These are phyloP conservation scores for Zostera marina DNA, from an alignment of 116 monocot genomes.

Conservation along the genomic window DNA sequence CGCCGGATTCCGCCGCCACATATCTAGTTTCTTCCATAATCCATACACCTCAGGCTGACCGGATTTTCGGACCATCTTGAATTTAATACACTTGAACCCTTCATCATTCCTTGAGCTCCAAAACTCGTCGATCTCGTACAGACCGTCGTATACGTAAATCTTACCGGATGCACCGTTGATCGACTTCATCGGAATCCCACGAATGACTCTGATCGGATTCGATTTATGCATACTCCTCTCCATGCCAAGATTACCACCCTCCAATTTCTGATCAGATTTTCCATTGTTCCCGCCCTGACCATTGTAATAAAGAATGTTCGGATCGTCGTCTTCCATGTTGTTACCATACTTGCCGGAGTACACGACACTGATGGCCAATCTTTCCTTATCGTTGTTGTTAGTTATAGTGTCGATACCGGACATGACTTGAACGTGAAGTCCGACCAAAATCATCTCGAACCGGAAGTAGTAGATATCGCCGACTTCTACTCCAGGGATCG, in stretches of 20 bases:
- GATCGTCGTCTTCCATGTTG: constrained; percentile 37
- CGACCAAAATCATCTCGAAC: constrained; percentile 72
- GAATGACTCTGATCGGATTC: constrained; percentile 61
- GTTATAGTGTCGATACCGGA: constrained; percentile 70
- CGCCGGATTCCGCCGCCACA: constrained; percentile 50
- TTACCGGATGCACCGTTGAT: constrained; percentile 15
- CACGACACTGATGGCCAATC: constrained; percentile 58
- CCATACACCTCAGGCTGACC: constrained; percentile 59
- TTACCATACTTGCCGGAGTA: constrained; percentile 82
- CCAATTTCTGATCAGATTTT: constrained; percentile 65
- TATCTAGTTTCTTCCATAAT: constrained; percentile 48
- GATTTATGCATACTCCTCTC: constrained; percentile 48
- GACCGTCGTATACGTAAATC: constrained; percentile 83
- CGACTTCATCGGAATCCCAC: constrained; percentile 36
- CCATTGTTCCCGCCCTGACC: constrained; percentile 34
- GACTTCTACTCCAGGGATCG: constrained; percentile 51
- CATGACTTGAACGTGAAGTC: constrained; percentile 57
- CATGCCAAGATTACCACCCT: constrained; percentile 78
- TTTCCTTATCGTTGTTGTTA: constrained; percentile 28
- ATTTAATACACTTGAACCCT: constrained; percentile 71
- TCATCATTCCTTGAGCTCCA: constrained; percentile 69
- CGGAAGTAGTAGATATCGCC: constrained; percentile 96
- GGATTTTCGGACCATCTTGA: constrained; percentile 48
- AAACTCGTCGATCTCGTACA: constrained; percentile 64
- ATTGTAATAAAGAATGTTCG: constrained; percentile 49